These are phyloP conservation scores for Trichophyton schoenleinii DNA, from an alignment of 2,329 filamentous ascomycete species.

Conservation along the genomic window DNA sequence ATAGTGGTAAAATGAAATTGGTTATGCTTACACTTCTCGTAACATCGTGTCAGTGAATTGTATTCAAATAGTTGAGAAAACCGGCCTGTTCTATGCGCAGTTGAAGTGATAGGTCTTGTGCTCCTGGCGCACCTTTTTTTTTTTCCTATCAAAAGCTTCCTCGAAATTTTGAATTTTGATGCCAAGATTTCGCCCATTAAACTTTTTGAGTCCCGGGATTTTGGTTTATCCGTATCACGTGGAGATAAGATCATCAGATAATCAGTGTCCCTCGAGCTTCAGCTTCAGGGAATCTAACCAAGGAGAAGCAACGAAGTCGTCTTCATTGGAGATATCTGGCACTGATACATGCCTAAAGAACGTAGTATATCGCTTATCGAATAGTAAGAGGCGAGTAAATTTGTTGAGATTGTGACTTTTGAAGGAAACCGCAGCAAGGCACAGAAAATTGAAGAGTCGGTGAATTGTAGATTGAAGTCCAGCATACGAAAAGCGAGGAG, in stretches of 20 bases:
- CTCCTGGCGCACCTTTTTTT: not conserved
- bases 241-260: not conserved
- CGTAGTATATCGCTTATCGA: no score
- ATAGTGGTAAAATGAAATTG: not conserved
- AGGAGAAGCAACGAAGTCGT: no score
- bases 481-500: no score
- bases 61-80: not conserved
- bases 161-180: not conserved
- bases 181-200: not conserved
- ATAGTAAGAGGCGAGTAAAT: no score
- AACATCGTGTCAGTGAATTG: slow-evolving; percentile 7
- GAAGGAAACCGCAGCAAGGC: no score
- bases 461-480: no score
- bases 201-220: not conserved
- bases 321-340: no score
- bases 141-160: not conserved
- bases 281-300: not conserved
- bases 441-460: no score
- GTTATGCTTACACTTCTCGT: slow-evolving; percentile 11
- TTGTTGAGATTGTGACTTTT: no score
- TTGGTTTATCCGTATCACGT: not conserved
- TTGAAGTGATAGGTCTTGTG: not conserved
- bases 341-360: no score
- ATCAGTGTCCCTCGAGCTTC: not conserved
- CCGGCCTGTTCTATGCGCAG: not conserved